Conservation (phyloP, 352 stramenopile species). For the Globisporangium alternatum region DNA sequence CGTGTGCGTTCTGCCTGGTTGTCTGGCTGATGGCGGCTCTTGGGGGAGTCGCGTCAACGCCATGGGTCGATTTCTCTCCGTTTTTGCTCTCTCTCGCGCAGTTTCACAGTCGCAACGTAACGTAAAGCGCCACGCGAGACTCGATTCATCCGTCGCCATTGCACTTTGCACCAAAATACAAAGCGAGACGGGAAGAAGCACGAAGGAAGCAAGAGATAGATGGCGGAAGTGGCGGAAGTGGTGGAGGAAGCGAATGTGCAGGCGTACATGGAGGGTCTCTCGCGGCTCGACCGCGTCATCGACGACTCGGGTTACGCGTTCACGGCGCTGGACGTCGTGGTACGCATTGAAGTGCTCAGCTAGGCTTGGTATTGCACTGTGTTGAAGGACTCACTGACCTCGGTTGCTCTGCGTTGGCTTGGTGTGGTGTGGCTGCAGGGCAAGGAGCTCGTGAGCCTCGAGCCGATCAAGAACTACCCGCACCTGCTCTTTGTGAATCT, state of each 20-base stretch:
- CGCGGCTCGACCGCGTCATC: constrained; percentile 65
- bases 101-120: constrained; percentile 6
- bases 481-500: constrained; percentile 76
- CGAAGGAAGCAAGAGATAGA: neutral
- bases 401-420: neutral
- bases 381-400: neutral
- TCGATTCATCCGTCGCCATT: neutral
- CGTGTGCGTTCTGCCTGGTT: neutral
- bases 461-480: constrained; percentile 54
- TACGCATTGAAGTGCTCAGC: constrained; percentile 13
- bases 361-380: neutral
- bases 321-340: constrained; percentile 64
- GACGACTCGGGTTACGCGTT: constrained; percentile 80
- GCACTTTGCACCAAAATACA: neutral
- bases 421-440: constrained; percentile 21
- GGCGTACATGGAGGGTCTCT: constrained; percentile 63
- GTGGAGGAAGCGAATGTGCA: constrained; percentile 34
- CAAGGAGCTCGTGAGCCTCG: constrained; percentile 51
- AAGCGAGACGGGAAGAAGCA: neutral
- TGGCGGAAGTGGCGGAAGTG: constrained; percentile 7
- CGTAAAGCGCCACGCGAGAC: neutral
- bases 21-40: neutral
- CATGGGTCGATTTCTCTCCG: neutral
- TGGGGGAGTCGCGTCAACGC: neutral
- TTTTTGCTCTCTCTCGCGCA: neutral